These are phyloP conservation scores for Mallotus japonicus DNA, from an alignment of 441 rosid genomes.

Conservation along the genomic window DNA sequence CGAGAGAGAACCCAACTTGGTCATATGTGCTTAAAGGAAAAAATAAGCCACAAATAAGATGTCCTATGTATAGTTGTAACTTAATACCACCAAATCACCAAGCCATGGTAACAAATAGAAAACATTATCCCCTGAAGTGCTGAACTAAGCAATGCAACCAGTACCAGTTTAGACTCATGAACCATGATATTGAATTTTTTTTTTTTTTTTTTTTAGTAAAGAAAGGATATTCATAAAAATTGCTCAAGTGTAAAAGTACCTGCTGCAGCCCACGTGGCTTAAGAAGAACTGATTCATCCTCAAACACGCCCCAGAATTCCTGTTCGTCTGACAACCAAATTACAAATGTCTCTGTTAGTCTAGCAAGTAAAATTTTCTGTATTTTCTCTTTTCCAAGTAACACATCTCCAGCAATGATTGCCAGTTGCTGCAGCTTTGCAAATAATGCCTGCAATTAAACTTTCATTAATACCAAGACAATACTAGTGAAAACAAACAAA, in stretches of 20 bases:
- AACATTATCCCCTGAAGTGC: too few relatives aligned
- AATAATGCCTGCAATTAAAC: conserved; percentile 72
- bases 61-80: background rate
- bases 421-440: conserved; percentile 90
- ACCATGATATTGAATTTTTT: background rate
- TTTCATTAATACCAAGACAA: conserved; percentile 7
- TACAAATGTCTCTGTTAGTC: conserved; percentile 90
- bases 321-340: conserved; percentile 95
- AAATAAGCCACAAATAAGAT: background rate
- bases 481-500: conserved; percentile 4
- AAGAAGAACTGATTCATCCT: conserved; percentile 71
- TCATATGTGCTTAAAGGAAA: background rate
- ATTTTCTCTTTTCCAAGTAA: conserved; percentile 84
- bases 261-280: conserved; percentile 80
- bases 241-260: conserved; percentile 36
- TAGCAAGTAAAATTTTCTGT: conserved; percentile 87
- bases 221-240: background rate
- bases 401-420: conserved; percentile 92
- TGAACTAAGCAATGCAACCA: background rate
- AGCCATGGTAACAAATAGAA: too few relatives aligned
- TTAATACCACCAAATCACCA: background rate
- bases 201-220: background rate
- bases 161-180: background rate
- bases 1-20: background rate
- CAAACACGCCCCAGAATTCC: conserved; percentile 92